Evolutionary conservation across 345 rosid species (phyloP), one percentile per base, ranked within the genome.

Genomic region (Cardamine resedifolia): DNA sequence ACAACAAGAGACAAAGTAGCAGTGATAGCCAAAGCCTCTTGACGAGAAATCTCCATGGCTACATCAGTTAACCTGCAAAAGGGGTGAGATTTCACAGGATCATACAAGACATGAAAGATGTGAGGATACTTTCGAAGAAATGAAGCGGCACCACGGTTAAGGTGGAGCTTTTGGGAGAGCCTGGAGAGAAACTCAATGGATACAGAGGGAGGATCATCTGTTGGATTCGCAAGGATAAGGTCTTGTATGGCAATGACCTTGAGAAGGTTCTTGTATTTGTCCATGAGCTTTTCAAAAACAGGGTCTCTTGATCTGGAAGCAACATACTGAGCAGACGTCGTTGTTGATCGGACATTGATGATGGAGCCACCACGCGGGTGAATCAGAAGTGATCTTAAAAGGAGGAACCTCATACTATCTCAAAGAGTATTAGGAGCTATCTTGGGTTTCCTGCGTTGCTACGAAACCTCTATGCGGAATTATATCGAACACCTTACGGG

Each of bases 241-340:
- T 95, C 96, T 77, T 91, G 97, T 19, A 90, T 75, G 12, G 89
- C 86, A 20, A 86, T 77, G 73, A 91, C 96, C 62, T 87, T 91
- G 78, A 81, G 44, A 64, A 87, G 83, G 84, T 91, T 85, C 75
- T 91, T 95, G 85, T 95, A 86, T 70, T 82, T 90, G 77, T 88
- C 94, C 96, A 95, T 90, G 30, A 87, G 74, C 71, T 95, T 95
- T 81, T 91, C 92, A 65, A 95, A 88, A 2, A 90, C 84, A 43
- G 97, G 74, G 68, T 91, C 93, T 80, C 97, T 80, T 58, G 83
- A 78, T 77, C 97, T 83, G 0, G 89, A 85, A 38, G 88, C 93
- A 2, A 91, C 97, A 52, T 87, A 86, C 72, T 80, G 85, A 52
- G 85, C 90, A 16, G 97, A 87, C 6, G 92, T 87, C 19, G 96